A percentile compares a stretch with the other conserved stretches of the same genome.
These are phyloP conservation scores for Rhizopogon vinicolor DNA, from an alignment of 768 basidiomycete species.

Conservation along the genomic window DNA sequence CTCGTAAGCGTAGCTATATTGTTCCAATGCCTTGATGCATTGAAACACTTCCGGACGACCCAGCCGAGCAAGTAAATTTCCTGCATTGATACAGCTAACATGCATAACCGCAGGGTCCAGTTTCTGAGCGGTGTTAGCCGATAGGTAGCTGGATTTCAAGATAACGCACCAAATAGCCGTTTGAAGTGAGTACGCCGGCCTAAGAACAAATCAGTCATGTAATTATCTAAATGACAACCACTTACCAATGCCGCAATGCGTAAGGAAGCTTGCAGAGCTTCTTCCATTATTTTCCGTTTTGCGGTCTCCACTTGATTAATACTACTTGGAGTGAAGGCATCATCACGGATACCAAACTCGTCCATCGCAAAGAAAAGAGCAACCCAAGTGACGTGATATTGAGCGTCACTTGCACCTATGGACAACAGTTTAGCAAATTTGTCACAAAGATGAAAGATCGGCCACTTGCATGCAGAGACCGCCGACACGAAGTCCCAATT, in stretches of 20 bases:
- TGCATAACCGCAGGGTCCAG: conserved; percentile 89
- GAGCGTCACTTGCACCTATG: conserved; percentile 77
- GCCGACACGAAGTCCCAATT: conserved; percentile 89
- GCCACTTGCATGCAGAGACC: conserved; percentile 53
- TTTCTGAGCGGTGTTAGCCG: conserved; percentile 36
- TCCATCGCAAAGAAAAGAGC: conserved; percentile 77
- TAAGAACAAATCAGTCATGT: conserved; percentile 19
- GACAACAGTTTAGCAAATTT: background rate
- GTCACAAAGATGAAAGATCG: background rate
- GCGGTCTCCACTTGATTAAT: conserved; percentile 62
- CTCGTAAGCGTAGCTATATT: conserved; percentile 86
- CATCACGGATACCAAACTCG: conserved; percentile 79
- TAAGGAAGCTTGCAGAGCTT: conserved; percentile 80
- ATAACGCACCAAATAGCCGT: conserved; percentile 73
- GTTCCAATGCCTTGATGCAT: conserved; percentile 82
- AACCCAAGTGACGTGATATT: conserved; percentile 92
- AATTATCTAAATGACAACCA: conserved; percentile 1
- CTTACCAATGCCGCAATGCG: conserved; percentile 85
- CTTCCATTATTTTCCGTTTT: conserved; percentile 70
- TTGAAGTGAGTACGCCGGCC: conserved; percentile 80
- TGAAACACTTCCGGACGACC: conserved; percentile 79
- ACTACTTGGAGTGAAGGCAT: conserved; percentile 23
- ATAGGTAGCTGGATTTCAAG: conserved; percentile 11
- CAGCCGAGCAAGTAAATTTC: conserved; percentile 73
- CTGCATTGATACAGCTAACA: conserved; percentile 80